A percentile compares a stretch with the other conserved stretches of the same genome.
These are phyloP conservation scores for Escallonia herrerae DNA, from an alignment of 129 eudicot genomes.

Conservation along the genomic window DNA sequence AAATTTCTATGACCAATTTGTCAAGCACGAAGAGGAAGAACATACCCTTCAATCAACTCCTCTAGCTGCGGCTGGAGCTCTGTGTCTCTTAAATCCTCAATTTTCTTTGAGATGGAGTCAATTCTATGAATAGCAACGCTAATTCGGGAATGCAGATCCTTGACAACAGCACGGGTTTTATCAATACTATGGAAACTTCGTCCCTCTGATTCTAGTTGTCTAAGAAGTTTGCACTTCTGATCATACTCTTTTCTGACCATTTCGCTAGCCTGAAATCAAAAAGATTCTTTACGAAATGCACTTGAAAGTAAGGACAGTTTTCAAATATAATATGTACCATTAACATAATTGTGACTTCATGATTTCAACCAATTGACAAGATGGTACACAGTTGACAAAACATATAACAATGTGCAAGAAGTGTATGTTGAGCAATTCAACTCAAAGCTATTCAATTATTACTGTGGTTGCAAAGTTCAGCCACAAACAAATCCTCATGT, in stretches of 20 bases:
- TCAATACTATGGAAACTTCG: constrained; percentile 42
- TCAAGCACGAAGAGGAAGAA: constrained; percentile 11
- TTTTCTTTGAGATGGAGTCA: constrained; percentile 78
- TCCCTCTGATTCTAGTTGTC: constrained; percentile 69
- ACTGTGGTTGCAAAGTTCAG: no score
- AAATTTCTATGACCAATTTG: not conserved
- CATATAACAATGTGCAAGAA: no score
- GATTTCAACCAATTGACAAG: no score
- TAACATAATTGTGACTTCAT: no score
- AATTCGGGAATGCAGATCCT: constrained; percentile 88
- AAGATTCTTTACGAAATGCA: not conserved
- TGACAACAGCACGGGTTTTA: constrained; percentile 81
- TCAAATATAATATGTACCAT: not conserved
- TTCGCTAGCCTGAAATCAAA: constrained; percentile 67
- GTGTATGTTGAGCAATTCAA: no score
- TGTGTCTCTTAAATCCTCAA: constrained; percentile 81
- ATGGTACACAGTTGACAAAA: no score
- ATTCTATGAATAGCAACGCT: constrained; percentile 88
- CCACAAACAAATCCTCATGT: no score
- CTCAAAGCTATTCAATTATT: no score
- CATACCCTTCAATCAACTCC: constrained; percentile 94
- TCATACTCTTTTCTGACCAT: constrained; percentile 67
- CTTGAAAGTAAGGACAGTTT: constrained; percentile 10
- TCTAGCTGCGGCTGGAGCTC: constrained; percentile 96
- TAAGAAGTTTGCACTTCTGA: constrained; percentile 64